Base-by-base conservation (phyloP, 1,139 yeast genomes). In the Blastobotrys aristatus region DNA sequence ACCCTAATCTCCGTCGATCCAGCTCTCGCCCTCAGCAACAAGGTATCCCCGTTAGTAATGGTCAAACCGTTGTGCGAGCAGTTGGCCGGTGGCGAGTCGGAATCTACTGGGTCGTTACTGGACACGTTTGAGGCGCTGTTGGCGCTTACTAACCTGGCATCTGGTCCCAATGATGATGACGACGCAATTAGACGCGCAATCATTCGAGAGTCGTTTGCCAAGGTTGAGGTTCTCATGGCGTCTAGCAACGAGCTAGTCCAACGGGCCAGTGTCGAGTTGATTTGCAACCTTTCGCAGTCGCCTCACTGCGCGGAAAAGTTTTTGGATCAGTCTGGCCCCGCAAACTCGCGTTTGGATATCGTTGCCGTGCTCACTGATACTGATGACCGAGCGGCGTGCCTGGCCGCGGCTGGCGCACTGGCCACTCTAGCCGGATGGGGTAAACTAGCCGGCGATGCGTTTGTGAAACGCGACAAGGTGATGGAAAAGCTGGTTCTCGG, bases 91-190 rank as follows among this genome's bases (percentile, higher is more conserved):
- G 49, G 57, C 13, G 8, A 24, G 5, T 22, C 44, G 5, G 10
- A 24, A 14, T 54, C 63, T 2, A 58, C 51, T 11, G 48, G 62
- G 2, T 65, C 66, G 8, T 55, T 66, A 31, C 58, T 70, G 18
- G 79, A 74, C 49, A 62, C 68, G 1, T 72, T 71, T 50, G 79
- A 75, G 56, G 66, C 76, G 0, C 60, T 75, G 32, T 57, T 74
- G 33, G 79, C 79, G 0, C 61, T 75, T 32, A 75, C 80, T 2
- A 75, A 75, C 52, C 54, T 75, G 20, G 77, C 79, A 2, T 68
- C 77, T 2, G 56, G 64, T 6, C 27, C 27, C 8, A n/a, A n/a
- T n/a, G n/a, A n/a, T n/a, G 66, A 64, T 31, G 64, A 63, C 30
- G 64, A 62, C 14, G 60, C 58, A 16, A 65, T 72, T 38, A 63